phyloP scores from a whole-genome alignment of 2,329 filamentous ascomycete species.

The Macrophomina tecta region DNA sequence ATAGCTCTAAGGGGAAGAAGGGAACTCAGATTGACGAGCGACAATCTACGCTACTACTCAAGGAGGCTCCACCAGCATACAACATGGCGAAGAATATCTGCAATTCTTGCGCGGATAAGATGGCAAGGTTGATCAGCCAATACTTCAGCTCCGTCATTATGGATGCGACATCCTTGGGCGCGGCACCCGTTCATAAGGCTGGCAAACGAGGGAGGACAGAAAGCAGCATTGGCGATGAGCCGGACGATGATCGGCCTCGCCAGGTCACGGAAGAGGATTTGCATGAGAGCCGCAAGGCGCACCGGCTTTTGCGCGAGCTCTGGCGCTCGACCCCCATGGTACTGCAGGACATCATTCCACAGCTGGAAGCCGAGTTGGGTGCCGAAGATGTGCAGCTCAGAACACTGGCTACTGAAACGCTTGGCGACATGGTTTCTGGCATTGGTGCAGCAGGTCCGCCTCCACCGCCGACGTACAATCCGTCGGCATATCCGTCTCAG shows the following conservation, averaged over 20 bases:
- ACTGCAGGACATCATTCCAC: slow-evolving; percentile 89
- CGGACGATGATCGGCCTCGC: slow-evolving; percentile 53
- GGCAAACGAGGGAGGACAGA: slow-evolving; percentile 34
- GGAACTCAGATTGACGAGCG: slow-evolving; percentile 67
- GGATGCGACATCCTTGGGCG: slow-evolving; percentile 65
- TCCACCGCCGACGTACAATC: slow-evolving; percentile 73
- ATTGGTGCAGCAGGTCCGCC: slow-evolving; percentile 91
- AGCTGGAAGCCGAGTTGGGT: slow-evolving; percentile 88
- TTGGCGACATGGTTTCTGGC: slow-evolving; percentile 92
- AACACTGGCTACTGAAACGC: slow-evolving; percentile 86
- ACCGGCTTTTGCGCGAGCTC: slow-evolving; percentile 85
- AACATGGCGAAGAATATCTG: slow-evolving; percentile 96
- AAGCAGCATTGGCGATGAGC: slow-evolving; percentile 46
- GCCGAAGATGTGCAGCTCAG: slow-evolving; percentile 89
- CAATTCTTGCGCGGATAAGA: slow-evolving; percentile 86
- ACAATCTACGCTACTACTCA: slow-evolving; percentile 82
- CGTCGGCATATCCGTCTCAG: slow-evolving; percentile 81
- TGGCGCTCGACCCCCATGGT: slow-evolving; percentile 92
- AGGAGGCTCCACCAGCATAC: slow-evolving; percentile 90
- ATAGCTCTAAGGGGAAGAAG: slow-evolving; percentile 57
- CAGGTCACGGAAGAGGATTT: slow-evolving; percentile 83
- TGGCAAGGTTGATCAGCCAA: slow-evolving; percentile 91
- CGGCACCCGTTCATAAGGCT: slow-evolving; percentile 58
- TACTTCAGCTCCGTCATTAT: slow-evolving; percentile 98
- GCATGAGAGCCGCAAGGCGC: slow-evolving; percentile 86